Evolutionary conservation across 164 flowering plant genomes (phyloP).

Genomic region (Macadamia tetraphylla): DNA sequence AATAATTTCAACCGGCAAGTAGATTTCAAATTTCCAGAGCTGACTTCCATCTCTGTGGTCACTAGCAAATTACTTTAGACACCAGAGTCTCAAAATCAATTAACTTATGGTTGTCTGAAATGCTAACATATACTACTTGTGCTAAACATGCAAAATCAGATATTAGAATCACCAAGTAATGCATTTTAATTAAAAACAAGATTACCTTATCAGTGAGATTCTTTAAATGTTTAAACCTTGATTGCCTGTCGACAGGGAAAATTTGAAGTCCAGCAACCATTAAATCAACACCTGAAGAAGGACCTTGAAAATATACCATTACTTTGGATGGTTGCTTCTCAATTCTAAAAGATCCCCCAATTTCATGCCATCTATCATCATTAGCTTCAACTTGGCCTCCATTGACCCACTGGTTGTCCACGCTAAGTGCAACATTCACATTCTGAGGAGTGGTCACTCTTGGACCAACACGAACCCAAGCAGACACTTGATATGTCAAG

Average conservation of each 20-base stretch:
- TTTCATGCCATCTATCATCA: slow-evolving; percentile 83
- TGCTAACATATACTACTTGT: no score
- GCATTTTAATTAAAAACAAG: neutral
- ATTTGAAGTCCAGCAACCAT: slow-evolving; percentile 92
- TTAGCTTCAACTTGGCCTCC: slow-evolving; percentile 78
- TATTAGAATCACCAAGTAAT: no score
- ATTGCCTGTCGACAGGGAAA: slow-evolving; percentile 68
- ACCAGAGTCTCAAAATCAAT: no score
- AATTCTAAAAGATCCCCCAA: slow-evolving; percentile 86
- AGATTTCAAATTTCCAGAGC: no score
- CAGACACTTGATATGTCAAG: slow-evolving; percentile 93
- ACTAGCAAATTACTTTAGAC: no score
- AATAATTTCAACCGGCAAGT: no score
- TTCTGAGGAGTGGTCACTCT: slow-evolving; percentile 61
- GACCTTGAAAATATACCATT: slow-evolving; percentile 90
- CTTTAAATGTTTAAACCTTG: slow-evolving; percentile 61
- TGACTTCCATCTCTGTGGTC: no score
- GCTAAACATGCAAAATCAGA: no score
- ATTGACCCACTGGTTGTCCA: slow-evolving; percentile 87
- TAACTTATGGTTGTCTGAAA: no score
- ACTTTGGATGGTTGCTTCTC: slow-evolving; percentile 81
- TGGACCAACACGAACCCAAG: slow-evolving; percentile 72
- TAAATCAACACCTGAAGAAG: slow-evolving; percentile 75
- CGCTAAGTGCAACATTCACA: slow-evolving; percentile 78
- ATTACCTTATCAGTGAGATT: slow-evolving; percentile 66